Conservation (phyloP, 1,139 yeast genomes). For the Nadsonia starkeyi-henricii region DNA sequence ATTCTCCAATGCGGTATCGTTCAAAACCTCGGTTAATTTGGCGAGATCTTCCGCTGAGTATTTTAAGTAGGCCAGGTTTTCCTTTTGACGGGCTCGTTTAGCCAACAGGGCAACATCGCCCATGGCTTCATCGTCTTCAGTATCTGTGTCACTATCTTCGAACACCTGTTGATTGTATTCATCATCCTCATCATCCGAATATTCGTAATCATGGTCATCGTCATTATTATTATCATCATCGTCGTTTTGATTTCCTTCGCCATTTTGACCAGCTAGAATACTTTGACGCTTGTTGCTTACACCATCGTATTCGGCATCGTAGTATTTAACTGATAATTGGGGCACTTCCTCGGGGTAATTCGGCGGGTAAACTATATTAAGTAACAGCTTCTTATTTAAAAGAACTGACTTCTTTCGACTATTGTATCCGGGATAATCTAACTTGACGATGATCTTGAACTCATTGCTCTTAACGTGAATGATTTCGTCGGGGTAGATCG, state of each 20-base stretch:
- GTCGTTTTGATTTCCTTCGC: constrained; percentile 29
- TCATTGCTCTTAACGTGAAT: constrained; percentile 18
- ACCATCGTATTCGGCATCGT: constrained; percentile 20
- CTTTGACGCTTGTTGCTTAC: constrained; percentile 5
- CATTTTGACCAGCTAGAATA: constrained; percentile 18
- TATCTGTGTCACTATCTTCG: background rate
- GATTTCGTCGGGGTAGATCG: constrained; percentile 88
- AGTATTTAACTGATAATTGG: constrained; percentile 30
- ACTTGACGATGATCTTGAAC: background rate
- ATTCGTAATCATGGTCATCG: constrained; percentile 16
- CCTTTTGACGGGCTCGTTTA: background rate
- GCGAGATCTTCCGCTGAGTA: constrained; percentile 17
- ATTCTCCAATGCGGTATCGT: constrained; percentile 47
- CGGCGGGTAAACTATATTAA: constrained; percentile 54
- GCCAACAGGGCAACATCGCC: constrained; percentile 14
- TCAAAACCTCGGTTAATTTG: constrained; percentile 34
- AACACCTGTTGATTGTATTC: constrained; percentile 1
- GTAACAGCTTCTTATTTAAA: constrained; percentile 19
- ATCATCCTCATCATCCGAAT: constrained; percentile 6
- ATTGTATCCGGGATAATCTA: background rate
- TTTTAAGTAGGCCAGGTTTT: background rate
- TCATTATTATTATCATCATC: constrained; percentile 32
- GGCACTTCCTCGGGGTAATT: constrained; percentile 64
- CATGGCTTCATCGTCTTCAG: constrained; percentile 13
- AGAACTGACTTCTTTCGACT: background rate